Base-by-base conservation (phyloP, 2,329 filamentous ascomycete genomes). In the Trichophyton schoenleinii region DNA sequence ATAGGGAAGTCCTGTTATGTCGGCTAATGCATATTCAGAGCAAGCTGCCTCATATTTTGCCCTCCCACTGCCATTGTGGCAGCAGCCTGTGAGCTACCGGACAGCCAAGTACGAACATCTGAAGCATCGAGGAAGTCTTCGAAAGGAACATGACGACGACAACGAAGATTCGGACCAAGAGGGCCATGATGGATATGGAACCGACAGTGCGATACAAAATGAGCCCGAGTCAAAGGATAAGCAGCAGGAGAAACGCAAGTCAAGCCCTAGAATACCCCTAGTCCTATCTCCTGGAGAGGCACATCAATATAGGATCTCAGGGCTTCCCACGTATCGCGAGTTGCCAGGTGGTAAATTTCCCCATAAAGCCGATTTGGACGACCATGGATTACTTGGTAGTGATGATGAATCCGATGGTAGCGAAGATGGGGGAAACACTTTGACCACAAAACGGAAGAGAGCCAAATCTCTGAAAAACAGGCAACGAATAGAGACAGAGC, bases 241-340 rank as follows among this genome's bases (percentile, higher is more conserved):
- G 31, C 22, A 48, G n/a, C 8, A 18, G 18, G 4, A 31, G 41
- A 25, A 58, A 42, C 55, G 0, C 8, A n/a, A 5, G 20, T 22
- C 34, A 41, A 58, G 15, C 13, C 8, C 34, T 3, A 64, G 63
- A 13, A 61, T 66, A 11, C 67, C 70, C 18, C 62, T 71, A 44
- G 65, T 71, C 22, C 64, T 77, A 18, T 71, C 74, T 7, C 75
- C 75, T 7, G 68, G 72, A 53, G 75, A 77, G 66, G 70, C 71
- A 48, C 69, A 73, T 61, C 75, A 79, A 67, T 76, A 76, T 66
- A 72, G 73, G 61, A 66, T 76, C 61, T 73, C 76, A 57, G 72
- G 75, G 59, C 72, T 75, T 38, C 66, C 73, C 42, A 66, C 73
- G 38, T 66, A 75, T 62, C 63, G 72, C 59, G 71, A 73, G 62